Base-by-base conservation (phyloP, 2,329 filamentous ascomycete species). In the Cadophora sp. region DNA sequence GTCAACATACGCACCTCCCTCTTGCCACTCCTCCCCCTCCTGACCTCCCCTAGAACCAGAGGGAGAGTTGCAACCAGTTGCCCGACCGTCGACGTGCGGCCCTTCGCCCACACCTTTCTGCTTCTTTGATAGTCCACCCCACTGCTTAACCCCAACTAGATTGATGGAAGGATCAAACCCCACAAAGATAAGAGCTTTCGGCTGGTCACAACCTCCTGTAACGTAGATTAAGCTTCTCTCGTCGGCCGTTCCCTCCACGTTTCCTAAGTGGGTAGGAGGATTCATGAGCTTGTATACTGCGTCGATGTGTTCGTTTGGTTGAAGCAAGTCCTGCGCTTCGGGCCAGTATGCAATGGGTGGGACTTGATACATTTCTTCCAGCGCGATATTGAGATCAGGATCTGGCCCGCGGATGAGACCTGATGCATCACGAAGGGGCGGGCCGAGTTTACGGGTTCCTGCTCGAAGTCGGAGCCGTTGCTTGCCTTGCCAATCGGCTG, bases 381-480 rank as follows among this genome's bases (percentile, higher is more conserved):
- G 39, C 6, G 73, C 72, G 11, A 48, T 64, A 11, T 59, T 59
- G 14, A 74, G 61, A 51, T 75, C 69, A 3, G 33, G 2, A 30
- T 64, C 45, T 8, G 65, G 66, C 5, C 50, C 7, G 33, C 71
- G 67, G n/a, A 71, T 41, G 1, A 76, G 33, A 1, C 69, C 68
- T n/a, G 59, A 39, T 16, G 8, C 16, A 61, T 73, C 48, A 33
- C n/a, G 45, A 14, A 74, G 69, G n/a, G 73, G 68, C 11, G 80
- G 76, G 27, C 77, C 77, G 8, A 77, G 70, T 18, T 75, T 78
- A 48, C 85, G 79, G 36, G 82, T 80, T 3, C 83, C 83, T 11
- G 85, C 78, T 30, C 84, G 81, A 4, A 91, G 77, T 4, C 83
- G 81, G 14, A 87, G 77, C 20, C 79, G 68, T 60, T 78, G 78